These are phyloP conservation scores for Choiromyces venosus DNA, from an alignment of 495 filamentous ascomycete species.

Conservation along the genomic window DNA sequence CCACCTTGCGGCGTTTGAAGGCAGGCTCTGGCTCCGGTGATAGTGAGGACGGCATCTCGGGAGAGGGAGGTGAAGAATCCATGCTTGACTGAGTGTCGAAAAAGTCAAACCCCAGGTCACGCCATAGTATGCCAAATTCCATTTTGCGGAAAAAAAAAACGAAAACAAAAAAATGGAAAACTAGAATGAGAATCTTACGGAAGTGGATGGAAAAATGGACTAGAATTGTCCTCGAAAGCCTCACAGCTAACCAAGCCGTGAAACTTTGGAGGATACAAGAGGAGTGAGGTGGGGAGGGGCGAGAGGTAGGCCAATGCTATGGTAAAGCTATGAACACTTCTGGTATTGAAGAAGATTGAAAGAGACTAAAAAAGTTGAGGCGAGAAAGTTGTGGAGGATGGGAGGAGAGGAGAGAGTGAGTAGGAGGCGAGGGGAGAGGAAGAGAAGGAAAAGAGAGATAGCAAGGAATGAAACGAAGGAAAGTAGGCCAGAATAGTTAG, in stretches of 20 bases:
- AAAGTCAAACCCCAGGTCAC: not conserved
- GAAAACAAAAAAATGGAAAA: not conserved
- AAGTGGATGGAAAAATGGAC: not conserved
- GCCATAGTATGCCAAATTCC: not conserved
- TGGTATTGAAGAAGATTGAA: not conserved
- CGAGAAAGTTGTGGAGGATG: not conserved
- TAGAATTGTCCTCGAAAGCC: not conserved
- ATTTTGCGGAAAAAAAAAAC: not conserved
- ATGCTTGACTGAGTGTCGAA: not conserved
- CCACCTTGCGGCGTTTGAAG: constrained; percentile 6
- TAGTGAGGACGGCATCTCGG: not conserved
- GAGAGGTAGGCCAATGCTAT: not conserved
- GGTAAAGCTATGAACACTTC: not conserved
- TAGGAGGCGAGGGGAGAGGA: not conserved
- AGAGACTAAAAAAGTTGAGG: not conserved
- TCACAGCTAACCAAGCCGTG: not conserved
- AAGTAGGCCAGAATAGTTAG: not conserved
- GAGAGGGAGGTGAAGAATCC: not conserved
- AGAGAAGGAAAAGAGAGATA: not conserved
- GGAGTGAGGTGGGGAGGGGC: not conserved
- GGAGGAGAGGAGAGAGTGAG: not conserved
- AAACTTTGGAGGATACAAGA: not conserved
- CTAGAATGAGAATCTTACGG: constrained; percentile 2
- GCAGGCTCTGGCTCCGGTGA: not conserved
- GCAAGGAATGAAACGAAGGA: not conserved